Evolutionary conservation across 352 stramenopile genomes (phyloP), one percentile per base, ranked within the genome.

Genomic region (Phytopythium ostracodes): DNA sequence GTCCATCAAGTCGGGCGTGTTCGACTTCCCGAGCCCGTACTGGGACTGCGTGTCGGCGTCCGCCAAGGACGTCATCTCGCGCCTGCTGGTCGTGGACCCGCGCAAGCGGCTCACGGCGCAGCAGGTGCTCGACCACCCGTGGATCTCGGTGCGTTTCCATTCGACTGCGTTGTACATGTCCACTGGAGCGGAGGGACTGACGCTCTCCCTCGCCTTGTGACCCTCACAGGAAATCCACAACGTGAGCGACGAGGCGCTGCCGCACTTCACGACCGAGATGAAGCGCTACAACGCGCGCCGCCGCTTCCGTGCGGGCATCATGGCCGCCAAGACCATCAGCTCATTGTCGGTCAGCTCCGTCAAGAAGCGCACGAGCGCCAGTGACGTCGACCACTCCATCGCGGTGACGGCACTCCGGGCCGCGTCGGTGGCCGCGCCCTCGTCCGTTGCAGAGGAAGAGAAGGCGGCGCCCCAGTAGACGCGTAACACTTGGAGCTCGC

Each of bases 1-100:
- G 59, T 87, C 76, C 25, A 97, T 97, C 75, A 91, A 94, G 61
- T 85, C 75, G 40, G 94, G 90, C 22, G 79, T 90, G 56, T 98
- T 96, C 72, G 88, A 97, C 64, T 98, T 96, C 66, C 84, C 87
- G 35, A 95, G 80, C 55, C 92, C 96, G 17, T 98, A 98, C 75
- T 99, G 94, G 94, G 85, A 96, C 68, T 83, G 90, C 58, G 85
- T 99, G 42, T 97, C 87, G 0, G 71, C 81, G 11, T 88, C 73
- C 44, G 94, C 94, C 52, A 98, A 98, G 68, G 90, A 98, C 54
- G 73, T 99, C 22, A 96, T 99, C 59, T 81, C 80, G 36, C 70
- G 79, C 35, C 73, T 98, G 60, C 74, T 99, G 50, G 81, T 96
- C 0, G 78, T 97, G 24, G 87, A 99, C 70, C 83, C 91, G 7